Conservation (phyloP, 1,284 basidiomycete genomes). For the Boletus smithii region DNA sequence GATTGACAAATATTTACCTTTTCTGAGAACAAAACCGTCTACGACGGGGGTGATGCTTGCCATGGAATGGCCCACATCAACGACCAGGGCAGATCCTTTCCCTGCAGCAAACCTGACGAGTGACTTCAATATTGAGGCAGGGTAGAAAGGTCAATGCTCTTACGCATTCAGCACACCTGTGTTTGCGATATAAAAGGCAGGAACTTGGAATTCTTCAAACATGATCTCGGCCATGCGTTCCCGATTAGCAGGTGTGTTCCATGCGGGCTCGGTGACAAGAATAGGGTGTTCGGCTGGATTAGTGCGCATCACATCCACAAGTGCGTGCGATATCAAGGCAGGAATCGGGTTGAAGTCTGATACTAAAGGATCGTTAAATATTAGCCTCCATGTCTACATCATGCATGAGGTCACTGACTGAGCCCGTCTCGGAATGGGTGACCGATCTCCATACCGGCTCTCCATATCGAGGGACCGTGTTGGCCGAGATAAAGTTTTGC, state of each 20-base stretch:
- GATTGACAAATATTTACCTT: conserved; percentile 55
- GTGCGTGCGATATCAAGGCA: conserved; percentile 71
- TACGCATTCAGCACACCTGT: conserved; percentile 93
- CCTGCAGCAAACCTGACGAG: conserved; percentile 84
- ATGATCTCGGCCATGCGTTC: conserved; percentile 95
- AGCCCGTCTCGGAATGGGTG: conserved; percentile 87
- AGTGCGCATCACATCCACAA: conserved; percentile 73
- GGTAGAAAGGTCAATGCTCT: conserved; percentile 32
- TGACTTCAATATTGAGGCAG: conserved; percentile 10
- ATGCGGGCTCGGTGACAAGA: conserved; percentile 92
- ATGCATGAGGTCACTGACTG: conserved; percentile 49
- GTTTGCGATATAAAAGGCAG: conserved; percentile 97
- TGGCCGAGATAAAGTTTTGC: conserved; percentile 85
- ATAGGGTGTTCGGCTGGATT: conserved; percentile 84
- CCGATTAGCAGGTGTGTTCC: conserved; percentile 88
- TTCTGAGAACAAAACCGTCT: conserved; percentile 96
- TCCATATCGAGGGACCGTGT: conserved; percentile 89
- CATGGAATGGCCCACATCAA: conserved; percentile 89
- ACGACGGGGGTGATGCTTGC: conserved; percentile 93
- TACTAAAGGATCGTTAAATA: conserved; percentile 45
- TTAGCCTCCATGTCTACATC: conserved; percentile 8
- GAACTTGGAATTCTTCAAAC: conserved; percentile 93
- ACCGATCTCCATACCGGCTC: conserved; percentile 81
- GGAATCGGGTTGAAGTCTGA: conserved; percentile 76
- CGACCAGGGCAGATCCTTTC: conserved; percentile 91